Conservation (phyloP, 768 basidiomycete species). For the Auricularia auricula-judae region DNA sequence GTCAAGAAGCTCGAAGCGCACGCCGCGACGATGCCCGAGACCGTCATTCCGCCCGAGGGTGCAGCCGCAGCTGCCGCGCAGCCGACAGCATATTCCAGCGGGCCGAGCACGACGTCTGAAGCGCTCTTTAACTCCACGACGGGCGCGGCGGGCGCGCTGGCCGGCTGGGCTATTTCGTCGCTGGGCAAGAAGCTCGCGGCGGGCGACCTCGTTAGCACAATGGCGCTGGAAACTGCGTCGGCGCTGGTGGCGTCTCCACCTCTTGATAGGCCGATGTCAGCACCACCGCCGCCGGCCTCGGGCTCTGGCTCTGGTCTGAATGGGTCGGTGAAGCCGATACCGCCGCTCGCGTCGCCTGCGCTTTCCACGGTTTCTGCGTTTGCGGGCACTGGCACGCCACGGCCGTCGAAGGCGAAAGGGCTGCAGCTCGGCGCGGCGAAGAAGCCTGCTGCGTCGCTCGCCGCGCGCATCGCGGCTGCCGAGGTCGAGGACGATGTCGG, state of each 20-base stretch:
- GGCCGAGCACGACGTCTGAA: constrained; percentile 15
- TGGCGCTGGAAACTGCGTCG: neutral
- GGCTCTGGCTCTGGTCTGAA: neutral
- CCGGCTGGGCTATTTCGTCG: constrained; percentile 94
- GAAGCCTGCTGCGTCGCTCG: constrained; percentile 22
- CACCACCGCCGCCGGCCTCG: constrained; percentile 24
- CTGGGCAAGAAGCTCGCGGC: constrained; percentile 46
- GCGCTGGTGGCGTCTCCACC: constrained; percentile 8
- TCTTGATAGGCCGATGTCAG: constrained; percentile 32
- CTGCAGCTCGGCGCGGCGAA: constrained; percentile 63
- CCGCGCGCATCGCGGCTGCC: constrained; percentile 36
- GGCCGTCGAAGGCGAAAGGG: constrained; percentile 35
- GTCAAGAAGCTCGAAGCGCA: constrained; percentile 73
- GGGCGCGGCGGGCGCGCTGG: constrained; percentile 83
- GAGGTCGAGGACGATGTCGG: constrained; percentile 37
- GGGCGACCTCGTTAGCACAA: neutral
- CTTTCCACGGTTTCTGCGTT: constrained; percentile 10
- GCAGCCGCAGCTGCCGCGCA: constrained; percentile 10
- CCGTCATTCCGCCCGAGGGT: constrained; percentile 23
- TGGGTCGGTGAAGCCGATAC: neutral
- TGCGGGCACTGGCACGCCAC: constrained; percentile 8
- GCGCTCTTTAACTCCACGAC: constrained; percentile 76
- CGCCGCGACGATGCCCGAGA: constrained; percentile 68
- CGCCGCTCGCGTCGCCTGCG: constrained; percentile 2
- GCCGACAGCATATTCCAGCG: constrained; percentile 11